Evolutionary conservation across 257 asterid species (phyloP), one percentile per base, ranked within the genome.

Genomic region (Plantago major): DNA sequence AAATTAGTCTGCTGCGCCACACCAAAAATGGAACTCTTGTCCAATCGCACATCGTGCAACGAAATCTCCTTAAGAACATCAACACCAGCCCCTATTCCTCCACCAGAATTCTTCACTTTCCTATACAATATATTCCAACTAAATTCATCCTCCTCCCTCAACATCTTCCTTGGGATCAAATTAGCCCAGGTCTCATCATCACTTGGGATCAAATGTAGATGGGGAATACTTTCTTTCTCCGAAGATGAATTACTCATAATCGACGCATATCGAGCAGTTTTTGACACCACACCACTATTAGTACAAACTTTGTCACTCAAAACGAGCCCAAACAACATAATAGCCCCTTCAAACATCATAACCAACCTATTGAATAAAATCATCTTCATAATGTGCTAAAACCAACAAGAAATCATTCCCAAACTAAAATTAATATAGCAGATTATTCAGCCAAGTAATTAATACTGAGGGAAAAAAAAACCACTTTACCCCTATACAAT

Each of bases 1-100:
- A 92, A 83, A 73, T 89, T 92, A 30, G 97, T 92, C 74, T 80
- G 83, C 76, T 92, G 99, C 61, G 99, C 99, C 46, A 33, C 52
- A 50, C 97, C 95, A 76, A 86, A 84, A 26, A 78, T 22, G 9
- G 99, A 82, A 45, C 69, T 44, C n/a, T 90, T 81, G 54, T 81
- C 88, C 67, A 92, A 71, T 66, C 81, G 81, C 77, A 92, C 95
- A 72, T 86, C 86, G 64, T 80, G 76, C 55, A 89, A 54, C 17
- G 97, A 72, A 26, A 88, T 77, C 37, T 85, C 93, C 67, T 70
- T 84, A 42, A 92, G 78, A 74, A 84, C 77, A 40, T 72, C 73
- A 46, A 15, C 76, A 51, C 71, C 83, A 40, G 13, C 30, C 14
- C 68, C 77, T 46, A 73, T 66, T 26, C 2, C 14, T 15, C 69